These are phyloP conservation scores for Leptodontidium sp. DNA, from an alignment of 2,329 filamentous ascomycete species.

Conservation along the genomic window DNA sequence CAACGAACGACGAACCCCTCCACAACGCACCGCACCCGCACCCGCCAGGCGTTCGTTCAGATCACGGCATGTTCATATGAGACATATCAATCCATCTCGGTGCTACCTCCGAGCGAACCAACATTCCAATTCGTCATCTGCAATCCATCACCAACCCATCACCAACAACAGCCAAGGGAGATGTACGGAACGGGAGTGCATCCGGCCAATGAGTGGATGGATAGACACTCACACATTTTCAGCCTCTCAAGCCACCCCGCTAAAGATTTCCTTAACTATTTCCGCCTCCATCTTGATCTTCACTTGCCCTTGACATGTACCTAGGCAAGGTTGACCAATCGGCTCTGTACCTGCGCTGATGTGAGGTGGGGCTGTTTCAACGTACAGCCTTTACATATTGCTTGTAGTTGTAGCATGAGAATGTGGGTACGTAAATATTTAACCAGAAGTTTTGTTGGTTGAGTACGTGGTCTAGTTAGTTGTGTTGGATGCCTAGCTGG, in stretches of 20 bases:
- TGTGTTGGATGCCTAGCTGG: background rate
- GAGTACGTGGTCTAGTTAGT: background rate
- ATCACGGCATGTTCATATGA: background rate
- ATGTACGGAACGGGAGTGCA: no score
- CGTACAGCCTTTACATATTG: background rate
- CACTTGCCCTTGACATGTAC: no score
- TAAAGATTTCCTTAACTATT: background rate
- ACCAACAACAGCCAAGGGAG: background rate
- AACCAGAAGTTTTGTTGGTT: no score
- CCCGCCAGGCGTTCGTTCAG: background rate
- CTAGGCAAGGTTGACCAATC: background rate
- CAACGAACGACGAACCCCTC: background rate
- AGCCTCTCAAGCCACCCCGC: slow-evolving; percentile 8
- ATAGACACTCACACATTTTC: background rate
- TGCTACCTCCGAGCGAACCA: background rate
- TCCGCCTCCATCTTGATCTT: no score
- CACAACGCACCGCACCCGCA: background rate
- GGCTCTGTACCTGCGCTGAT: background rate
- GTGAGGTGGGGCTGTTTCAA: background rate
- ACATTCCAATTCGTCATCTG: background rate
- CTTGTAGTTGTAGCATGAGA: no score
- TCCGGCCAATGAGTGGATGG: background rate
- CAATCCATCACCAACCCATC: background rate
- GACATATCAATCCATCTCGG: background rate
- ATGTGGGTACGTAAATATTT: no score